Conservation (phyloP, 2,329 filamentous ascomycete genomes). For the Fonsecaea pedrosoi region DNA sequence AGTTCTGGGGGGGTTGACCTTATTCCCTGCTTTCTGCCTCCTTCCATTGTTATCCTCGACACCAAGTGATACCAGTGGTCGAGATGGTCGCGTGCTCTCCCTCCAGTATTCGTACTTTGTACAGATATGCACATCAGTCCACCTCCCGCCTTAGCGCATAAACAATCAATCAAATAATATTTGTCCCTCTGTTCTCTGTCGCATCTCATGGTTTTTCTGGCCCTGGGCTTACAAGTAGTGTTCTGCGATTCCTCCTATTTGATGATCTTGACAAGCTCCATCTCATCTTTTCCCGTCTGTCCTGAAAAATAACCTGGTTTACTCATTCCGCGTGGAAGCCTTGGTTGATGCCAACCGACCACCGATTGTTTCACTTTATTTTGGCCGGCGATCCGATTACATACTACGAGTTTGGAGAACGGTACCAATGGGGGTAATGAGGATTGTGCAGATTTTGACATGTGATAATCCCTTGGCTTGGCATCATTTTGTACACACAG, state of each 20-base stretch:
- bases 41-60: neutral
- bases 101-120: neutral
- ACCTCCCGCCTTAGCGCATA: neutral
- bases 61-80: neutral
- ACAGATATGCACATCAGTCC: neutral
- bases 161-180: neutral
- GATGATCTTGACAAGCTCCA: neutral
- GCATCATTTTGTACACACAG: slow-evolving; percentile 1
- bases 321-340: neutral
- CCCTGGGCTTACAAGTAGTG: neutral
- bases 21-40: neutral
- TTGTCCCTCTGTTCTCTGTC: too few species aligned
- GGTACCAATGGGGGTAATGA: neutral
- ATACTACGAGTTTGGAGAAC: neutral
- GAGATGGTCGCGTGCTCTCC: slow-evolving; percentile 6
- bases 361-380: neutral
- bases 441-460: slow-evolving; percentile 15
- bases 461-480: slow-evolving; percentile 20
- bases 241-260: neutral
- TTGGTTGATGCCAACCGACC: neutral
- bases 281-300: neutral
- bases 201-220: neutral
- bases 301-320: neutral
- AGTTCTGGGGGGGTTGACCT: neutral
- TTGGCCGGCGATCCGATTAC: slow-evolving; percentile 1